Evolutionary conservation across 2,329 filamentous ascomycete species (phyloP), one percentile per base, ranked within the genome.

Genomic region (Knoxdaviesia proteae): DNA sequence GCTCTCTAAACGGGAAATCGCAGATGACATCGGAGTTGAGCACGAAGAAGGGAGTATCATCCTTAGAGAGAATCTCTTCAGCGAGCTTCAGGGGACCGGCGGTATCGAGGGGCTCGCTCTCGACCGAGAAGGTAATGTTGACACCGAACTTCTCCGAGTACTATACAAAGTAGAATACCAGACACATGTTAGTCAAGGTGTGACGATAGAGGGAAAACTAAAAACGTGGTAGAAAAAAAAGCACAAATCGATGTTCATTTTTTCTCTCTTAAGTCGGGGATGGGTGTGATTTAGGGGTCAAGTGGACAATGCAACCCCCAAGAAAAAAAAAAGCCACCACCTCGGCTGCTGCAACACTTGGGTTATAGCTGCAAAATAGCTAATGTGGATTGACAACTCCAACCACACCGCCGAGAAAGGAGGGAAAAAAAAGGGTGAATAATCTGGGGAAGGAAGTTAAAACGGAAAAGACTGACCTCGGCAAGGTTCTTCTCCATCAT

Each of bases 21-120:
- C 88, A 98, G 60, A 93, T 96, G 56, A 98, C 79, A 57, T 98
- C 88, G 43, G 86, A 92, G 72, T 98, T 98, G 53, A 98, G 78
- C 43, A 98, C 90, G 62, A 98, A 96, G 69, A 96, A 96, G 44
- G 90, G 90, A 30, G 74, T 69, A 60, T 94, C 83, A 58, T 94
- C 87, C 67, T 96, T 96, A 58, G 74, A 81, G 44, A 98, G 74
- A 53, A 88, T 86, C 57, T 80, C 74, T 65, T 94, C 88, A 46
- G 88, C 88, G 48, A 98, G 77, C 69, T 96, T 98, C 52, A 98
- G 69, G 48, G 88, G 90, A 44, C 88, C 88, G 50, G 88, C 88
- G 45, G 88, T 98, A 54, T 90, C 88, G 46, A 98, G 74, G 48
- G 88, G 88, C 64, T 98, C 88, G 45, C 78, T 80, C 68, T 98